Conservation (phyloP, 2,329 filamentous ascomycete species). For the Fusarium sp. region DNA sequence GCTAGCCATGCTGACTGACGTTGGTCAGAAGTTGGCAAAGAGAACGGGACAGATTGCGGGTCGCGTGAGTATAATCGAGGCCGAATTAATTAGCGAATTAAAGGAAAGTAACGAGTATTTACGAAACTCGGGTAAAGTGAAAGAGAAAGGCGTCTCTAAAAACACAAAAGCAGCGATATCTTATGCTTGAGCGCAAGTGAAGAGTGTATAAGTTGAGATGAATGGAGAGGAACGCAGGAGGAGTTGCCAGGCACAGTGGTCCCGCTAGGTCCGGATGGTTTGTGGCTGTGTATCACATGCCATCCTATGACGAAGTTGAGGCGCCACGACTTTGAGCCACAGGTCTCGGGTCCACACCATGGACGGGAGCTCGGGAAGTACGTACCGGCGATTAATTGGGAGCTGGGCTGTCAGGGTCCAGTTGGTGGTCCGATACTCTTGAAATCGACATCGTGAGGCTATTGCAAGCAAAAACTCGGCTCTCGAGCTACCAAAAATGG, state of each 20-base stretch:
- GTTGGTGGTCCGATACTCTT: slow-evolving; percentile 30
- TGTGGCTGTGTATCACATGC: slow-evolving; percentile 37
- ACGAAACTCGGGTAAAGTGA: background rate
- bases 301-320: slow-evolving; percentile 19
- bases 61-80: slow-evolving; percentile 30
- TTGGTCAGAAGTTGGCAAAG: slow-evolving; percentile 12
- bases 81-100: background rate
- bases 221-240: slow-evolving; percentile 30
- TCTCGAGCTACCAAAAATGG: slow-evolving; percentile 45
- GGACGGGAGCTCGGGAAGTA: slow-evolving; percentile 20
- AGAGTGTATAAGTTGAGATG: slow-evolving; percentile 26
- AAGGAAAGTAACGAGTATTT: slow-evolving; percentile 4
- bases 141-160: background rate
- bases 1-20: slow-evolving; percentile 66
- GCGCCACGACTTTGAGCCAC: slow-evolving; percentile 13
- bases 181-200: slow-evolving; percentile 5
- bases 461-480: slow-evolving; percentile 29
- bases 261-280: slow-evolving; percentile 21
- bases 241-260: slow-evolving; percentile 16
- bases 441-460: slow-evolving; percentile 30
- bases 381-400: slow-evolving; percentile 23
- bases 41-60: slow-evolving; percentile 40
- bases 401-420: slow-evolving; percentile 31
- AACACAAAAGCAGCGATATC: slow-evolving; percentile 9
- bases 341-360: background rate